Conservation (phyloP, 495 filamentous ascomycete genomes). For the Choiromyces venosus region DNA sequence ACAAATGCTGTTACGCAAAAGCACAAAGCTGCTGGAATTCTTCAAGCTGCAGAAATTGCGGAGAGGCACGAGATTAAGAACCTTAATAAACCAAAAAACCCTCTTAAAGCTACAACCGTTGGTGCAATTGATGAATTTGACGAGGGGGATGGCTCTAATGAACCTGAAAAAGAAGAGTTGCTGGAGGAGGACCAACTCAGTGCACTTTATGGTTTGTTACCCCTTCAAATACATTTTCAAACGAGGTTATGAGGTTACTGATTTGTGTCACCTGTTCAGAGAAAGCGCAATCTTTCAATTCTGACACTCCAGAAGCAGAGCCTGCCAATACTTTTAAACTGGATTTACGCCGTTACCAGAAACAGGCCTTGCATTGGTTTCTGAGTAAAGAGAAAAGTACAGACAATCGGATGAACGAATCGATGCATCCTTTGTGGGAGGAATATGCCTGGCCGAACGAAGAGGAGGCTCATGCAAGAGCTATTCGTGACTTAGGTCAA, state of each 20-base stretch:
- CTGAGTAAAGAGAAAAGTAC: conserved; percentile 77
- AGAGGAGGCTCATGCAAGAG: conserved; percentile 59
- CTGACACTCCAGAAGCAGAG: conserved; percentile 77
- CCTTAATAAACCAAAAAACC: conserved; percentile 4
- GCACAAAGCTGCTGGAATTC: conserved; percentile 71
- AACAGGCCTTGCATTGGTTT: conserved; percentile 94
- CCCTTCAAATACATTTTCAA: conserved; percentile 4
- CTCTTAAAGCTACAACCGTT: background rate
- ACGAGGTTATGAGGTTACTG: conserved; percentile 1
- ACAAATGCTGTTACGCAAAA: conserved; percentile 69
- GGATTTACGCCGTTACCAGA: conserved; percentile 86
- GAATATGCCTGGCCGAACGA: conserved; percentile 92
- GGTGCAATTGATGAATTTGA: background rate
- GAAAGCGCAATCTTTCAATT: conserved; percentile 96
- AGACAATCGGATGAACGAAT: conserved; percentile 52
- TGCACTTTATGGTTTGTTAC: conserved; percentile 59
- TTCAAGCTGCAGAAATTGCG: conserved; percentile 77
- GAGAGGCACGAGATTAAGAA: conserved; percentile 61
- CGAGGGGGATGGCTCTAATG: conserved; percentile 34
- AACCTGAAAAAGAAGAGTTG: conserved; percentile 69
- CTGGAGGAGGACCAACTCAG: conserved; percentile 94
- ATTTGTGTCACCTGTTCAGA: conserved; percentile 44
- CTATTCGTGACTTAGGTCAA: conserved; percentile 46
- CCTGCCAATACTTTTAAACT: conserved; percentile 76
- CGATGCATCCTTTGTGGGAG: conserved; percentile 98